A percentile compares a stretch with the other conserved stretches of the same genome.
Evolutionary conservation across 768 basidiomycete genomes (phyloP).

Genomic region (Panaeolus cyanescens): DNA sequence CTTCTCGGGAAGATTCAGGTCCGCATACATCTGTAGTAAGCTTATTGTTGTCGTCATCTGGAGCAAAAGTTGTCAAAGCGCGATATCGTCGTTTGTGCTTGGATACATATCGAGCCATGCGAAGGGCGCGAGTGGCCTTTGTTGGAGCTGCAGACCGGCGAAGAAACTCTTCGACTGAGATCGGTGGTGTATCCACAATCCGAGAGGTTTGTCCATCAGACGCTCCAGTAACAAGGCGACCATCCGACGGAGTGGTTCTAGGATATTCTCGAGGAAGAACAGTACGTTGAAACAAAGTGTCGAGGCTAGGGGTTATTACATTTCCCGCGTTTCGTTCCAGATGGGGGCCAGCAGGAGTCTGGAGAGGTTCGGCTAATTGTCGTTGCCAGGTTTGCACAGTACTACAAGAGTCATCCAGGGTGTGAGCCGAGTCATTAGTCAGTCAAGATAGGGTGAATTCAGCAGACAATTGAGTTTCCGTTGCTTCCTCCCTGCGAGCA

Average conservation of each 20-base stretch:
- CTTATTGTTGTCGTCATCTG: not conserved
- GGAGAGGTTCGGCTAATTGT: no score
- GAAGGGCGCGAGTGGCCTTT: not conserved
- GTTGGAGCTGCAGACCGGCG: not conserved
- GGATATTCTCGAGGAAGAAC: no score
- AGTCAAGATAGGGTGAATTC: not conserved
- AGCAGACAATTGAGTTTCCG: not conserved
- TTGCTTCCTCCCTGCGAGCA: not conserved
- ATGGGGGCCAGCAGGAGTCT: no score
- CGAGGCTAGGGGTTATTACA: no score
- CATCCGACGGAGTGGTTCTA: not conserved
- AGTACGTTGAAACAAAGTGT: no score
- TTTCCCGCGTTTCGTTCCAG: no score
- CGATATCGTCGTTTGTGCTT: not conserved
- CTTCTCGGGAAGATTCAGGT: no score
- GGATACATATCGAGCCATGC: not conserved
- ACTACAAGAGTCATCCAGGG: no score
- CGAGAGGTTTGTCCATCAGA: not conserved
- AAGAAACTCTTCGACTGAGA: conserved; percentile 34
- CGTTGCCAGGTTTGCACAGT: no score
- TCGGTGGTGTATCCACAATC: not conserved
- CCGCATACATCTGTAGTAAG: not conserved
- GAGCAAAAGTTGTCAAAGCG: not conserved
- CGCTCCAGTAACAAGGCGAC: no score
- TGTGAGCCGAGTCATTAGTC: not conserved